Evolutionary conservation across 2,329 filamentous ascomycete species (phyloP).

Genomic region (Fusarium xylarioides): DNA sequence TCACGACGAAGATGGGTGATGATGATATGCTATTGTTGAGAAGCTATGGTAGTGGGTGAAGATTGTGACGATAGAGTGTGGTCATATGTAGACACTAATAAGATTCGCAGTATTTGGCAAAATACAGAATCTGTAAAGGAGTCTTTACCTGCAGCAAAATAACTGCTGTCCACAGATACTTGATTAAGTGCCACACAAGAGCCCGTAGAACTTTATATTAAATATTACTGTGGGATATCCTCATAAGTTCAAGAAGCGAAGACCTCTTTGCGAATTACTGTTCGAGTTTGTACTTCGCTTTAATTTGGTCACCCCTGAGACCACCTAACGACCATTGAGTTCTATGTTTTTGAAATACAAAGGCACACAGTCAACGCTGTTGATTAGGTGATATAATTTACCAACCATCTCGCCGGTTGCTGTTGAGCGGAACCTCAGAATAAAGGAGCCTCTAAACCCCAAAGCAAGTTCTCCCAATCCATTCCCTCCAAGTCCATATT

Average conservation of each 20-base stretch:
- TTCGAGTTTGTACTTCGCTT: neutral
- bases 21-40: neutral
- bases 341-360: neutral
- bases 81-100: neutral
- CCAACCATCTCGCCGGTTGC: neutral
- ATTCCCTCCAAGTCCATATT: conserved; percentile 48
- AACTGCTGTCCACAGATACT: neutral
- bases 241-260: neutral
- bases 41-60: neutral
- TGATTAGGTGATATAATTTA: neutral
- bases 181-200: neutral
- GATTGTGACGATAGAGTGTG: neutral
- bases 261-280: neutral
- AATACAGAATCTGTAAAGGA: conserved; percentile 22
- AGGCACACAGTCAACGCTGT: neutral
- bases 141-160: conserved; percentile 15
- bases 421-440: conserved; percentile 31
- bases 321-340: too few species aligned
- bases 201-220: neutral
- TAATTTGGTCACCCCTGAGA: neutral
- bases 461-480: conserved; percentile 49
- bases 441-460: conserved; percentile 48
- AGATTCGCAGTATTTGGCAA: conserved; percentile 7
- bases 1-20: neutral
- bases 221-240: neutral